phyloP scores from a whole-genome alignment of 768 basidiomycete species.

The Paxillus rubicundulus region DNA sequence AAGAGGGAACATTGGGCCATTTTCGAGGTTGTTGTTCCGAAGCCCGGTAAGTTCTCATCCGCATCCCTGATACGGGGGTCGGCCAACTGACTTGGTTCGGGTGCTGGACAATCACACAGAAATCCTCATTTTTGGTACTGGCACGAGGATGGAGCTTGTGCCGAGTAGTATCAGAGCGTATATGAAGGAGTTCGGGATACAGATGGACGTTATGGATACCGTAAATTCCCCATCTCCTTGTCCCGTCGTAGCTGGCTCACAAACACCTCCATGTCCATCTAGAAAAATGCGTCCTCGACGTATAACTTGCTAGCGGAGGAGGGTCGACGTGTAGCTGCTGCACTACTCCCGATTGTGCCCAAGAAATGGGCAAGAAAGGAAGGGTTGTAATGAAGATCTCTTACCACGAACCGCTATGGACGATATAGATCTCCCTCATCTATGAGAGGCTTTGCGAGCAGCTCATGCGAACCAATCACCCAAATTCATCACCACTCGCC shows the following conservation, averaged over 20 bases:
- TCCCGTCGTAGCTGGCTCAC: neutral
- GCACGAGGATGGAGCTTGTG: slow-evolving; percentile 63
- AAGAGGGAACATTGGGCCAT: slow-evolving; percentile 68
- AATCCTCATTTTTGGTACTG: slow-evolving; percentile 88
- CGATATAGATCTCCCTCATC: too few relatives aligned
- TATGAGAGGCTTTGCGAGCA: neutral
- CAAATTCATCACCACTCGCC: neutral
- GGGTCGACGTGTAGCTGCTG: slow-evolving; percentile 88
- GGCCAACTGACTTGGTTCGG: neutral
- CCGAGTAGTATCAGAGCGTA: slow-evolving; percentile 66
- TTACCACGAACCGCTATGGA: neutral
- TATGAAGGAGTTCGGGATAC: slow-evolving; percentile 75
- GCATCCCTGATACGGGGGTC: neutral
- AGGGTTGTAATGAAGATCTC: slow-evolving; percentile 2
- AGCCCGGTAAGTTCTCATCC: slow-evolving; percentile 60
- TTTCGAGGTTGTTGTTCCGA: slow-evolving; percentile 79
- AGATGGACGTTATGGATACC: slow-evolving; percentile 84
- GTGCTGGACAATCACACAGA: slow-evolving; percentile 46
- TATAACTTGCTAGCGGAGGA: slow-evolving; percentile 94
- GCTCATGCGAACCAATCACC: neutral
- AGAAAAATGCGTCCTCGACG: slow-evolving; percentile 93
- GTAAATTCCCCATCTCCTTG: slow-evolving; percentile 38
- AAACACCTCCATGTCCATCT: neutral
- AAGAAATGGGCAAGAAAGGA: slow-evolving; percentile 46
- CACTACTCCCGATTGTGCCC: slow-evolving; percentile 68